Conservation (phyloP, 371 early-diverging fungal genomes). For the Actinomortierella ambigua region DNA sequence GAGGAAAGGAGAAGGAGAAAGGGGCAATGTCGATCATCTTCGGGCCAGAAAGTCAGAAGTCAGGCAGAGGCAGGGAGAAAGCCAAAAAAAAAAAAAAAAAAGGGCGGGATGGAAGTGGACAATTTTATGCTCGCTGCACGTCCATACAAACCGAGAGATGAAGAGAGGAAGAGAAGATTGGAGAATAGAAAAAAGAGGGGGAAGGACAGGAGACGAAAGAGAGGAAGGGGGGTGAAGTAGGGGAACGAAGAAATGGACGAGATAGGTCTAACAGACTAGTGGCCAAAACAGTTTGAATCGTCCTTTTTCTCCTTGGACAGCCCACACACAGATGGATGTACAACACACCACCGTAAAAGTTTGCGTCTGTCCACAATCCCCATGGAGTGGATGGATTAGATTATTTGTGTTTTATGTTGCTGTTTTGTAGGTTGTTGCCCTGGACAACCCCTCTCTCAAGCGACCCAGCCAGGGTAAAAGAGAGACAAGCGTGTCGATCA, state of each 20-base stretch:
- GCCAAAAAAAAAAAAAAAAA: neutral
- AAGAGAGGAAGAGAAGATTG: too few relatives aligned
- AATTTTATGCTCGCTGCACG: neutral
- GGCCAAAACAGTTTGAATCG: too few relatives aligned
- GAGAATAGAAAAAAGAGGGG: neutral
- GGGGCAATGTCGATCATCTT: neutral
- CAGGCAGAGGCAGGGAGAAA: neutral
- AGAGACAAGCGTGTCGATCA: too few relatives aligned
- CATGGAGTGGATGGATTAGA: neutral
- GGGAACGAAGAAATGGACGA: slow-evolving; percentile 7
- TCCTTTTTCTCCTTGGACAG: too few relatives aligned
- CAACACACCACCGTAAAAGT: too few relatives aligned
- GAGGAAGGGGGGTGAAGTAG: neutral
- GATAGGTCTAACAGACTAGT: too few relatives aligned
- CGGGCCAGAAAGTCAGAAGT: neutral
- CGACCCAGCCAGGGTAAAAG: too few relatives aligned
- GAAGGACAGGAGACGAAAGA: slow-evolving; percentile 1
- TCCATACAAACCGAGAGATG: neutral
- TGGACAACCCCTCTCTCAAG: too few relatives aligned
- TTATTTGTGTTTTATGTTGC: neutral
- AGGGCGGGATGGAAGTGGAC: neutral
- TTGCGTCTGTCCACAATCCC: neutral
- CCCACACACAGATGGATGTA: too few relatives aligned
- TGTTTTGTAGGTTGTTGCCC: neutral
- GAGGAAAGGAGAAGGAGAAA: neutral